Base-by-base conservation (phyloP, 106 monocot species). In the Gastrodia elata region DNA sequence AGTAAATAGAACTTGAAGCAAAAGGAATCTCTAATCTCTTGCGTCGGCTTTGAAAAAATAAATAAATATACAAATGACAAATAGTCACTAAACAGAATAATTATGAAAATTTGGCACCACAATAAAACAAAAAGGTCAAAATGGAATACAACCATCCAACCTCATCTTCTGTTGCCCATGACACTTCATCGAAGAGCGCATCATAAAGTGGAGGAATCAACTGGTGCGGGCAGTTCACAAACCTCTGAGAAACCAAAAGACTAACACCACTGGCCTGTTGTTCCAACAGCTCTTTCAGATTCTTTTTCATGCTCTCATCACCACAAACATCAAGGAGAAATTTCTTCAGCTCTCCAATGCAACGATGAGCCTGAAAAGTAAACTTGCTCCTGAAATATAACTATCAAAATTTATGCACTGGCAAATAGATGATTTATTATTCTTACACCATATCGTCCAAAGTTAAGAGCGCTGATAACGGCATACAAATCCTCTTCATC, bases 81-180 rank as follows among this genome's bases (percentile, higher is more conserved):
- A n/a, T n/a, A 68, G 35, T 18, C 37, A 46, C 11, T 26, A 33
- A 64, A 20, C 28, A 42, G 3, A 11, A 3, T 39, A 40, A 40
- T 40, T 22, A 40, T 37, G 11, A 38, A 67, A 67, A 35, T 6
- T 20, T 67, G 67, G 67, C 67, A n/a, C 32, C 2, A 61, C 36
- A 9, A 38, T 39, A 55, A 2, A 74, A 40, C 40, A 0, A 25
- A 43, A 4, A 13, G 25, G 59, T 65, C 61, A 20, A 77, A 5
- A 25, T 78, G 68, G 65, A 26, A 71, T 28, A 69, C 27, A 42
- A n/a, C 20, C 42, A 64, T 55, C 74, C 38, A 67, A 94, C 93
- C 90, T 98, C 97, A 79, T 98, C 97, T 80, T 98, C 97, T 16
- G 82, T 98, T 28, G 97, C 97, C 97, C 97, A 98, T 20, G 81